Evolutionary conservation across 768 basidiomycete species (phyloP).

Genomic region (Auriscalpium orientale): DNA sequence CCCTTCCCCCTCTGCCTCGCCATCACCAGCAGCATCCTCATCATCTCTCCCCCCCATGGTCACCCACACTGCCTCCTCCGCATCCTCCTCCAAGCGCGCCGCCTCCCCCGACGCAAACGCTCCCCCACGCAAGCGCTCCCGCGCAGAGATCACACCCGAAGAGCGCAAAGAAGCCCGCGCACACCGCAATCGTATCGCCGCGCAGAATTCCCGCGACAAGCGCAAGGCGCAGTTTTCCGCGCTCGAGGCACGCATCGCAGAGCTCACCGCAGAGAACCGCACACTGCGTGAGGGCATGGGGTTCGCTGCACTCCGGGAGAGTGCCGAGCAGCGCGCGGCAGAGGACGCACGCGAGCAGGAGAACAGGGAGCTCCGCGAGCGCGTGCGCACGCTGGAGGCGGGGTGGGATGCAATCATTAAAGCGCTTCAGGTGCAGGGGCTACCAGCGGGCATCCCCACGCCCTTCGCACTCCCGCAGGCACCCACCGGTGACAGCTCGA

Average conservation of each 20-base stretch:
- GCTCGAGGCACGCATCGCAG: conserved; percentile 85
- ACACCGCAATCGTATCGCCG: conserved; percentile 88
- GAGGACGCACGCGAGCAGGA: conserved; percentile 47
- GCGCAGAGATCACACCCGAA: conserved; percentile 55
- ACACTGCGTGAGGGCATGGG: conserved; percentile 51
- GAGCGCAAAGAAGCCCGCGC: conserved; percentile 85
- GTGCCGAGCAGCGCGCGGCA: conserved; percentile 27
- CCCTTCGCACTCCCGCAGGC: conserved; percentile 16
- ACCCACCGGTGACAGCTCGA: conserved; percentile 2
- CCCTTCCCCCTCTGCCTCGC: conserved; percentile 3
- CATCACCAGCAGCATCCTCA: conserved; percentile 3
- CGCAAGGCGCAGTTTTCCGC: conserved; percentile 87
- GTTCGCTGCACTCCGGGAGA: conserved; percentile 22
- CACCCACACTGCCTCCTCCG: not conserved
- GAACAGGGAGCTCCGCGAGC: conserved; percentile 68
- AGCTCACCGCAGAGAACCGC: conserved; percentile 81
- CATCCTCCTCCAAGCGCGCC: conserved; percentile 6
- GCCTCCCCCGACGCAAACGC: conserved; percentile 9
- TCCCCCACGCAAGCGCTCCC: conserved; percentile 69
- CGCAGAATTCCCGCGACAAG: conserved; percentile 87
- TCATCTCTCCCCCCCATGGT: not conserved
- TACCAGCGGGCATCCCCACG: conserved; percentile 38
- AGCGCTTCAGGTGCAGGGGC: conserved; percentile 62
- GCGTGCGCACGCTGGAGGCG: conserved; percentile 70
- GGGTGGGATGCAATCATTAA: conserved; percentile 79